Evolutionary conservation across 2,329 filamentous ascomycete species (phyloP), one percentile per base, ranked within the genome.

Genomic region (Endoconidiophora polonica): DNA sequence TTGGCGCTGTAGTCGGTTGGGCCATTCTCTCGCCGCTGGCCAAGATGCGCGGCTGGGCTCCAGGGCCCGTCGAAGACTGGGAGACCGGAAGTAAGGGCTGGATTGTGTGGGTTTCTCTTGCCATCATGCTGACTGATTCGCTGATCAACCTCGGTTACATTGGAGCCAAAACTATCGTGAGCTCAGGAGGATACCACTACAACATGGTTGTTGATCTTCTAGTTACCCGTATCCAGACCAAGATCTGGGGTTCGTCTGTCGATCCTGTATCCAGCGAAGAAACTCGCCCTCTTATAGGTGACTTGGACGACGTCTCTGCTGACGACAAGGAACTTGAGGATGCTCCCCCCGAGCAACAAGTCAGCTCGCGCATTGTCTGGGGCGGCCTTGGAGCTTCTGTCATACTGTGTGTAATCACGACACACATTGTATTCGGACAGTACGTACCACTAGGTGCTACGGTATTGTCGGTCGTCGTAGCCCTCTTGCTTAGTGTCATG

Each of bases 81-180:
- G 84, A 90, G 53, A 77, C 73, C 14, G 91, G 91, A 7, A 94
- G 86, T 62, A 95, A 96, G 66, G 91, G 90, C 38, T 98, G 91
- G 91, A 96, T 98, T 54, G 86, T 98, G 0, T 98, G 91, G 91
- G 73, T 94, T 2, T 94, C 86, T 33, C 68, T 98, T 26, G 86
- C 91, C 3, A 95, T 98, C 56, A 98, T 98, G 91, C 72, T 98
- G 23, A 85, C 86, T 20, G 91, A 98, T 64, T 86, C 90, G 0
- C 72, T 98, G 3, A 76, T 96, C 55, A 95, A 84, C 58, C 74
- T 98, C 7, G 78, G 83, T 1, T 87, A 88, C 70, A 73, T 95
- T 39, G 69, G 83, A 1, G 56, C 83, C 2, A 76, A 76, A 3
- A 81, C 85, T 0, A 55, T 82, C 0, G 61, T 39, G 12, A 42